phyloP scores from a whole-genome alignment of 1,139 yeast genomes.

The Lodderomyces theae region DNA sequence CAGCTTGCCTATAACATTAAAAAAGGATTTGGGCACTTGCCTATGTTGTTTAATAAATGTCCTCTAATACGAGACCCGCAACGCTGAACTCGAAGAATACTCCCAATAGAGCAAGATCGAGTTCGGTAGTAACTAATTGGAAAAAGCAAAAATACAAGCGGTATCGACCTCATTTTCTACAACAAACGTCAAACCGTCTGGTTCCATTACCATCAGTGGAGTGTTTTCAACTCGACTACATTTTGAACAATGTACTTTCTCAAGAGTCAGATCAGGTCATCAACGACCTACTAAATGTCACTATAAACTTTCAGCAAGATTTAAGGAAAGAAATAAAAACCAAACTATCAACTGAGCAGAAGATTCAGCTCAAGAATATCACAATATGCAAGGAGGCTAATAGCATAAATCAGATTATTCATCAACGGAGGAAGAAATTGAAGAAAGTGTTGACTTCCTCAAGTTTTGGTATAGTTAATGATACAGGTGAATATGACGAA shows the following conservation, averaged over 20 bases:
- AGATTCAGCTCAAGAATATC: conserved; percentile 35
- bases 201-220: conserved; percentile 34
- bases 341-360: conserved; percentile 37
- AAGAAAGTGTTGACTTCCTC: conserved; percentile 1
- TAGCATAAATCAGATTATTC: conserved; percentile 21
- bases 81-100: neutral
- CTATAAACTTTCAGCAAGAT: conserved; percentile 40
- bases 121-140: conserved; percentile 2
- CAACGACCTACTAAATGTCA: conserved; percentile 32
- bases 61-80: neutral
- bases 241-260: conserved; percentile 30
- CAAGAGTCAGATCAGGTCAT: conserved; percentile 34
- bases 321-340: conserved; percentile 35
- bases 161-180: conserved; percentile 1
- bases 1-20: too few species aligned
- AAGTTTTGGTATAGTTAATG: neutral
- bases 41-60: neutral
- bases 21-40: too few species aligned
- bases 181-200: conserved; percentile 9
- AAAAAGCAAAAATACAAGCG: conserved; percentile 3
- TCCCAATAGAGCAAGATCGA: neutral
- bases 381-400: conserved; percentile 30
- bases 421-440: conserved; percentile 20
- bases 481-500: conserved; percentile 11
- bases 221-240: conserved; percentile 36